Evolutionary conservation across 768 basidiomycete genomes (phyloP).

Genomic region (Leccinum sublutescens): DNA sequence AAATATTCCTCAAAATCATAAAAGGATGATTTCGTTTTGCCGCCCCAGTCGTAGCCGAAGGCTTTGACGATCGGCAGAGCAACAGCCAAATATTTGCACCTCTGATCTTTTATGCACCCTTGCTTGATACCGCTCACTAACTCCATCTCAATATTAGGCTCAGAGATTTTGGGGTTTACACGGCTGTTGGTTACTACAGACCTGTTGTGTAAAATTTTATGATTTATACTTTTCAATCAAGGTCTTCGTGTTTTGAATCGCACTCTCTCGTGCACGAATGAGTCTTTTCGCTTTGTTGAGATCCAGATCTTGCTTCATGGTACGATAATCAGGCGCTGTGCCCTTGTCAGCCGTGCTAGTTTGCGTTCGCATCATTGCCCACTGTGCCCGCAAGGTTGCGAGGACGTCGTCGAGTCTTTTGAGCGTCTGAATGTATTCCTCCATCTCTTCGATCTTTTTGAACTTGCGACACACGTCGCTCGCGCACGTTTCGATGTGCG

Average conservation of each 20-base stretch:
- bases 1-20: background rate
- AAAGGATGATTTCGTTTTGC: slow-evolving; percentile 63
- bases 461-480: slow-evolving; percentile 71
- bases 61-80: slow-evolving; percentile 68
- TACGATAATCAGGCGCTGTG: slow-evolving; percentile 46
- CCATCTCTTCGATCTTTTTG: slow-evolving; percentile 65
- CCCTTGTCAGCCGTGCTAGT: background rate
- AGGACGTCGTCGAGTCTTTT: slow-evolving; percentile 61
- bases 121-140: slow-evolving; percentile 11
- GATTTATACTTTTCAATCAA: slow-evolving; percentile 45
- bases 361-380: slow-evolving; percentile 7
- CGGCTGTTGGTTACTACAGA: slow-evolving; percentile 1
- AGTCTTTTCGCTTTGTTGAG: slow-evolving; percentile 64
- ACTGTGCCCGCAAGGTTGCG: slow-evolving; percentile 50
- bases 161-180: slow-evolving; percentile 2
- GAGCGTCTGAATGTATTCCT: slow-evolving; percentile 57
- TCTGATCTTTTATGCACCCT: slow-evolving; percentile 41
- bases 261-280: slow-evolving; percentile 65
- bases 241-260: slow-evolving; percentile 59
- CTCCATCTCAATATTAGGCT: background rate
- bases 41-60: slow-evolving; percentile 70
- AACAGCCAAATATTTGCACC: slow-evolving; percentile 67
- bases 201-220: background rate
- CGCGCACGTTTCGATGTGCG: slow-evolving; percentile 75
- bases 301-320: slow-evolving; percentile 43